Base-by-base conservation (phyloP, 768 basidiomycete genomes). In the Boletus vinaceobasis region DNA sequence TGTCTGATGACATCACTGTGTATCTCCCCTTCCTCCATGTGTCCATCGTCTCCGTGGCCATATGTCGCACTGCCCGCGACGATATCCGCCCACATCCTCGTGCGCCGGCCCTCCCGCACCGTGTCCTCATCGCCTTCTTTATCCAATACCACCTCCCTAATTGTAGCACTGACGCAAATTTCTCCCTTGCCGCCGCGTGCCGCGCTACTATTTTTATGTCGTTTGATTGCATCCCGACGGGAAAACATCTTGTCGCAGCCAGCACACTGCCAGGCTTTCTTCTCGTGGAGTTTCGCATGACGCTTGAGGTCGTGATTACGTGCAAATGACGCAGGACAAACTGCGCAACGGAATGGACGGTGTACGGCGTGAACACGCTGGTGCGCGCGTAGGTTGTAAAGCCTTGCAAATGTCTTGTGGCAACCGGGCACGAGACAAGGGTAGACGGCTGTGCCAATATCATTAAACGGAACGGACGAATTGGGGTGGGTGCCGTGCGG, bases 221-320 rank as follows among this genome's bases (percentile, higher is more conserved):
- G 79, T 66, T 87, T 88, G 65, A 90, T 85, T 4, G 88, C 88
- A 65, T 91, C 89, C 42, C 86, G 77, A n/a, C 86, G 73, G 2
- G 86, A 87, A 64, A 90, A 91, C 21, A 85, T 72, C 69, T 88
- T 89, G 43, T 77, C 79, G 64, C 89, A 91, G 3, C 87, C 88
- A 36, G 73, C 76, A 62, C 89, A 91, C 60, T 84, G 81, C 81
- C 81, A 91, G 26, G 85, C 86, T 58, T 80, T 86, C 60, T 79
- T 82, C 55, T 85, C 86, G 66, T 91, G 89, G 37, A 87, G 72
- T 61, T 82, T 83, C 46, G 80, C 65, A 67, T 91, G 89, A n/a
- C 89, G 81, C 71, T 88, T 90, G 44, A 90, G 76, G 66, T 90
- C 89, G 59, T 90, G 88, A 57, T 86, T 88, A 45, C 89, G 80